Evolutionary conservation across 345 rosid species (phyloP).

Genomic region (Gossypium raimondii): DNA sequence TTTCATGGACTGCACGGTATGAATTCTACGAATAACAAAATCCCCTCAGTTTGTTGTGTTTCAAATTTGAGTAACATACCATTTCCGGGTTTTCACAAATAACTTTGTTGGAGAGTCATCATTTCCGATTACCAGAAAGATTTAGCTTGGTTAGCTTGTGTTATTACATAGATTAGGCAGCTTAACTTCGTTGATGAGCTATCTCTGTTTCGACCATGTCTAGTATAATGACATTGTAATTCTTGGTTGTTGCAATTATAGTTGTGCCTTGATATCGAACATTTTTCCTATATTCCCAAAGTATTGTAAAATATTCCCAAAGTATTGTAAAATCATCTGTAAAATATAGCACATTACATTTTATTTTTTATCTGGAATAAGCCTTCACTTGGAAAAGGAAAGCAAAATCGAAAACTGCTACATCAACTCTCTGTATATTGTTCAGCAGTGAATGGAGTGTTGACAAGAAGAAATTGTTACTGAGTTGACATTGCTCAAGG

Average conservation of each 20-base stretch:
- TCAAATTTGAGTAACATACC: background rate
- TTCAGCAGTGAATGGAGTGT: background rate
- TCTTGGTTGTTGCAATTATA: background rate
- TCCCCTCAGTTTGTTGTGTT: background rate
- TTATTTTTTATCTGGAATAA: background rate
- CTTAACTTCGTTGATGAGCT: background rate
- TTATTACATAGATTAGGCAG: background rate
- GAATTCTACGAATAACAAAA: background rate
- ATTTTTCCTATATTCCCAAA: background rate
- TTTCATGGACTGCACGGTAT: constrained; percentile 5
- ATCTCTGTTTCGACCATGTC: background rate
- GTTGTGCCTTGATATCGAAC: background rate
- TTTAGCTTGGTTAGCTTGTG: background rate
- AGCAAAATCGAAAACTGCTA: background rate
- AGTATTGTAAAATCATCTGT: background rate
- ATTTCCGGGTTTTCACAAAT: background rate
- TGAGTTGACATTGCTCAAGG: background rate
- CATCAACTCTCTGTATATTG: background rate
- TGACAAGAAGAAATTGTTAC: background rate
- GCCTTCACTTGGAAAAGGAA: background rate
- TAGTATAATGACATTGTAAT: background rate
- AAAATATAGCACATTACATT: background rate
- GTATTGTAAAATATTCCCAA: background rate
- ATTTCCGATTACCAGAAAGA: background rate
- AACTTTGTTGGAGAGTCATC: background rate